Conservation (phyloP, 306 rosid species). For the Sicyos edulis region DNA sequence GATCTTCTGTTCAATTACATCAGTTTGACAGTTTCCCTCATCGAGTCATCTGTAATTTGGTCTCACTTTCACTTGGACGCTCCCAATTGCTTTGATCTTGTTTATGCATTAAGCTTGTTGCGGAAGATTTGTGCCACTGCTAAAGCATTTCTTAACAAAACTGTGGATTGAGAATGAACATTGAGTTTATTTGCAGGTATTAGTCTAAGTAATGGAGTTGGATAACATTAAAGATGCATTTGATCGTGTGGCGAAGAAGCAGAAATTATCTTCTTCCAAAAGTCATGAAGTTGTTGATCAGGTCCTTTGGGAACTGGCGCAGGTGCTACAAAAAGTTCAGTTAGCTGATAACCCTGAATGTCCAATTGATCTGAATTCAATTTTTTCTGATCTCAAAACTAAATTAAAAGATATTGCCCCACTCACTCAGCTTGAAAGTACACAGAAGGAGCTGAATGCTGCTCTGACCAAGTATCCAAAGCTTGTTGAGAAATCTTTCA, state of each 20-base stretch:
- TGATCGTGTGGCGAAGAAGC: conserved; percentile 54
- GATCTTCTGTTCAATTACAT: neutral
- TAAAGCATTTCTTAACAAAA: neutral
- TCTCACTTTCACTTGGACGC: neutral
- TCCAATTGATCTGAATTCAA: conserved; percentile 34
- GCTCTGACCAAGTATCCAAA: conserved; percentile 75
- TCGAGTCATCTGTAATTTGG: neutral
- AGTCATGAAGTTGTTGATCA: conserved; percentile 51
- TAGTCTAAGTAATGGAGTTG: conserved; percentile 53
- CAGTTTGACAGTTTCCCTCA: neutral
- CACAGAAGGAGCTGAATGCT: conserved; percentile 71
- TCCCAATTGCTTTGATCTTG: neutral
- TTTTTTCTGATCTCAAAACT: conserved; percentile 50
- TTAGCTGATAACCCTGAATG: conserved; percentile 32
- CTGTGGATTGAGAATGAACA: neutral
- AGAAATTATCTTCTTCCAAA: conserved; percentile 68
- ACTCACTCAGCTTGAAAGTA: conserved; percentile 52
- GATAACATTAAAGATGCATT: conserved; percentile 60
- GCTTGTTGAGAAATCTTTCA: conserved; percentile 68
- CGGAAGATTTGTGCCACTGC: neutral
- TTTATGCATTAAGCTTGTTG: neutral
- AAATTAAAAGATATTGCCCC: conserved; percentile 54
- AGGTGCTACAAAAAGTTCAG: conserved; percentile 52
- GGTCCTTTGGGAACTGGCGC: conserved; percentile 44
- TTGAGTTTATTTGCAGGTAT: conserved; percentile 13